Base-by-base conservation (phyloP, 257 asterid genomes). In the Phtheirospermum japonicum region DNA sequence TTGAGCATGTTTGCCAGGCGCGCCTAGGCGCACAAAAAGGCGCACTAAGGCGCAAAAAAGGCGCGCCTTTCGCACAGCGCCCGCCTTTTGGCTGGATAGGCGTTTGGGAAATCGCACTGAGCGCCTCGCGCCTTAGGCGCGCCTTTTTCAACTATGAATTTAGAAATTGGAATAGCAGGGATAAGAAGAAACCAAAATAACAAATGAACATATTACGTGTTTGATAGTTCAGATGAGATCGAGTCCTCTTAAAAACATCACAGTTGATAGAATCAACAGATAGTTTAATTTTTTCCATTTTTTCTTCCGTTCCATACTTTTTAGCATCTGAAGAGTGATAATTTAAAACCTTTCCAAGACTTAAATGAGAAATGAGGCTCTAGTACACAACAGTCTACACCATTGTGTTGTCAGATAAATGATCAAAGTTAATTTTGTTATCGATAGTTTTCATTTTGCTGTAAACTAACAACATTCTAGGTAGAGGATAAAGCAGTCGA, bases 321-420 rank as follows among this genome's bases (percentile, higher is more conserved):
- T 33, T 66, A 31, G 52, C 69, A 71, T 59, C 39, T 49, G 45
- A 70, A 33, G 43, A 13, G 31, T 67, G 34, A 62, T 46, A 16
- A 60, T 59, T 68, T 37, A 43, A 11, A 57, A 16, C 19, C 26
- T 58, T 18, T 28, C 33, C 34, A 14, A 17, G 28, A 49, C 28
- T 3, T 23, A 23, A 23, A 23, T 23, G 28, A 1, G 28, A 23
- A 23, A 23, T 23, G 3, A 23, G 28, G 28, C 28, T 23, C 28
- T 23, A 23, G 28, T 23, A 23, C 28, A 23, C 28, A 60, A 60
- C 20, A 34, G 32, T 14, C 12, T 4, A 20, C 46, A 61, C 33
- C 28, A 23, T 23, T 23, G 28, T 23, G 28, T 23, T 23, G 28
- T 23, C 28, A 23, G 28, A 3, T 23, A 23, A 23, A 23, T 3